Conservation (phyloP, 2,329 filamentous ascomycete genomes). For the Thelonectria rubi region DNA sequence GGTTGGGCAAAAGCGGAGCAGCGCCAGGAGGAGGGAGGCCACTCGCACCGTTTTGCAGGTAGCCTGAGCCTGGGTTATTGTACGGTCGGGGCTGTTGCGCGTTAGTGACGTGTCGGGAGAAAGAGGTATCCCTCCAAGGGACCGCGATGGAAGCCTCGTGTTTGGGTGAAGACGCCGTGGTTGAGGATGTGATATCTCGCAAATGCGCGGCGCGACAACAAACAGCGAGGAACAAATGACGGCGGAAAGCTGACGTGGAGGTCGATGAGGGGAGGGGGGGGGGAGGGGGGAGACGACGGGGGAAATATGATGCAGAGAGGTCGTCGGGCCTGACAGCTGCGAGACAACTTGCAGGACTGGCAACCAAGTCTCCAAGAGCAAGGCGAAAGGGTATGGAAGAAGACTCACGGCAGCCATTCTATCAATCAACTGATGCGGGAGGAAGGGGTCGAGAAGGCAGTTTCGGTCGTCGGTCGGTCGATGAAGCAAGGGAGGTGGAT, state of each 20-base stretch:
- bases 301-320: neutral
- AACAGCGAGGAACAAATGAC: slow-evolving; percentile 7
- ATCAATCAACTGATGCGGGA: slow-evolving; percentile 44
- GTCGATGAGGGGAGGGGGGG: neutral
- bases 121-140: slow-evolving; percentile 7
- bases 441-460: slow-evolving; percentile 38
- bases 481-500: slow-evolving; percentile 14
- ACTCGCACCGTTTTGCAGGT: slow-evolving; percentile 70
- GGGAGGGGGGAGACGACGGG: neutral
- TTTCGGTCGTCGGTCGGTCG: slow-evolving; percentile 36
- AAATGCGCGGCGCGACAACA: slow-evolving; percentile 14
- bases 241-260: slow-evolving; percentile 6
- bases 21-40: slow-evolving; percentile 65
- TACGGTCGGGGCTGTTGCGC: slow-evolving; percentile 52
- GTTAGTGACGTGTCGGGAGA: slow-evolving; percentile 36
- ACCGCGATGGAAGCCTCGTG: slow-evolving; percentile 4
- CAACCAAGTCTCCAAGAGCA: slow-evolving; percentile 3
- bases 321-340: slow-evolving; percentile 18
- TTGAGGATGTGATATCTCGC: slow-evolving; percentile 12
- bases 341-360: slow-evolving; percentile 15
- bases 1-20: slow-evolving; percentile 72
- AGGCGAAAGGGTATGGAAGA: slow-evolving; percentile 16
- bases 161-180: slow-evolving; percentile 18
- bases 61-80: slow-evolving; percentile 65
- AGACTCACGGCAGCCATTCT: slow-evolving; percentile 56